A percentile compares a stretch with the other conserved stretches of the same genome.
These are phyloP conservation scores for Fusarium vanettenii DNA, from an alignment of 2,329 filamentous ascomycete species.

Conservation along the genomic window DNA sequence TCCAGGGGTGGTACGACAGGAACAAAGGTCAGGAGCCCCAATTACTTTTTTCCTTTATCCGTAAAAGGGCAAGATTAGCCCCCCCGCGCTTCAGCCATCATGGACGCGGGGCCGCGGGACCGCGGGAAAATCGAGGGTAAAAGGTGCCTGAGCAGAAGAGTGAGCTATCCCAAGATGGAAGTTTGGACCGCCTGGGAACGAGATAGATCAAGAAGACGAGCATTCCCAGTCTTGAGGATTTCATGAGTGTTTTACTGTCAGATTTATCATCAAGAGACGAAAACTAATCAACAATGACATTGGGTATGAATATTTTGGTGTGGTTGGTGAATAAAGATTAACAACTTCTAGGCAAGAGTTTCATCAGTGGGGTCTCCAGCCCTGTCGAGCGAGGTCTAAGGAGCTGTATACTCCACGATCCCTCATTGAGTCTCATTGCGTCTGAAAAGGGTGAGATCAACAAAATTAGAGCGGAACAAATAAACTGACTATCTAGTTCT, in stretches of 20 bases:
- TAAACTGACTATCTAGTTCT: constrained; percentile 26
- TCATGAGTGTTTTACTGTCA: not conserved
- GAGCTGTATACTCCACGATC: constrained; percentile 39
- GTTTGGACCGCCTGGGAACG: constrained; percentile 11
- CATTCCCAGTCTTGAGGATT: constrained; percentile 1
- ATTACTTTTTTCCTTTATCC: not conserved
- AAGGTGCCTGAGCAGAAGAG: not conserved
- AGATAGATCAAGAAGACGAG: constrained; percentile 5
- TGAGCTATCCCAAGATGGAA: constrained; percentile 16
- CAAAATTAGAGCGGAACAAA: rapidly evolving
- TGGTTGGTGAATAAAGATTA: not conserved
- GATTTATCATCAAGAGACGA: not conserved
- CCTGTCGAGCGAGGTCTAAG: constrained; percentile 35
- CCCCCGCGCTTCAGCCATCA: not conserved
- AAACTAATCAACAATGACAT: constrained; percentile 28
- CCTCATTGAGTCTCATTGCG: constrained; percentile 34
- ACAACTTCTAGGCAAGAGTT: constrained; percentile 35
- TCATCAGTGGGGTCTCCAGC: constrained; percentile 34
- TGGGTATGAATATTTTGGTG: constrained; percentile 23
- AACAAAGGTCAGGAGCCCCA: not conserved
- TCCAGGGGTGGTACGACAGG: not conserved
- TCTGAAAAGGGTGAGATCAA: constrained; percentile 32
- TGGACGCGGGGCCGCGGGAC: not conserved
- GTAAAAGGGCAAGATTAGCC: not conserved
- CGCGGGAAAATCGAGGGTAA: not conserved